phyloP scores from a whole-genome alignment of 169 alveolate species.

The Eimeria brunetti region DNA sequence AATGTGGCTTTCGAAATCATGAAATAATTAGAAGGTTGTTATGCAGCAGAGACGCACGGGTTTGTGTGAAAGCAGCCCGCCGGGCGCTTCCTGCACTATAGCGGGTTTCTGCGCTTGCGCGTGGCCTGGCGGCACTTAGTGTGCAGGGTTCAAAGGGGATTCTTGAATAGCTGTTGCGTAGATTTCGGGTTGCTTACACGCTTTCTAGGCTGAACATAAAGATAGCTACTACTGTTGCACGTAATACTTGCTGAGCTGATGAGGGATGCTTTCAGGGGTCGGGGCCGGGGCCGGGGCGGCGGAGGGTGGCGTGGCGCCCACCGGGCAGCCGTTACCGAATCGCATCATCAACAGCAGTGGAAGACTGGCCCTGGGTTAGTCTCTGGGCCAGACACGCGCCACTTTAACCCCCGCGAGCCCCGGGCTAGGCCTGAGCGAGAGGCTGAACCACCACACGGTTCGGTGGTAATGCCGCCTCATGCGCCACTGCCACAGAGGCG shows the following conservation, averaged over 20 bases:
- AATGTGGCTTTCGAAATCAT: not conserved
- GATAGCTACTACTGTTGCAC: constrained; percentile 58
- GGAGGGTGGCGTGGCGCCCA: constrained; percentile 73
- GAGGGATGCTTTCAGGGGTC: constrained; percentile 73
- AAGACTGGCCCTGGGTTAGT: constrained; percentile 70
- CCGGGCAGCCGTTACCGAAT: constrained; percentile 30
- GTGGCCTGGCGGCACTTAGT: constrained; percentile 66
- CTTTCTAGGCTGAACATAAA: constrained; percentile 49
- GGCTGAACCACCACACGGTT: constrained; percentile 63
- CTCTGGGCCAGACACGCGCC: constrained; percentile 64
- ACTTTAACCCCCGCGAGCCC: constrained; percentile 68
- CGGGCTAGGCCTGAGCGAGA: constrained; percentile 56
- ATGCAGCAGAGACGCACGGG: constrained; percentile 47
- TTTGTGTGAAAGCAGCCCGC: constrained; percentile 48
- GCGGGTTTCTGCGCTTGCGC: constrained; percentile 60
- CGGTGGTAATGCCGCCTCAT: constrained; percentile 24
- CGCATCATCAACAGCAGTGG: constrained; percentile 64
- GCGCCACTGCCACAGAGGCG: constrained; percentile 43
- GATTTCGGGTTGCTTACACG: constrained; percentile 62
- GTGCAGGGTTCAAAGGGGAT: constrained; percentile 62
- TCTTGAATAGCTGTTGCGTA: constrained; percentile 42
- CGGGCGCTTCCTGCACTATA: constrained; percentile 69
- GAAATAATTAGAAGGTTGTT: constrained; percentile 18
- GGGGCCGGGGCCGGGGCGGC: constrained; percentile 70
- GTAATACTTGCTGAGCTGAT: constrained; percentile 23